Evolutionary conservation across 352 stramenopile species (phyloP), one percentile per base, ranked within the genome.

Genomic region (Globisporangium lucens): DNA sequence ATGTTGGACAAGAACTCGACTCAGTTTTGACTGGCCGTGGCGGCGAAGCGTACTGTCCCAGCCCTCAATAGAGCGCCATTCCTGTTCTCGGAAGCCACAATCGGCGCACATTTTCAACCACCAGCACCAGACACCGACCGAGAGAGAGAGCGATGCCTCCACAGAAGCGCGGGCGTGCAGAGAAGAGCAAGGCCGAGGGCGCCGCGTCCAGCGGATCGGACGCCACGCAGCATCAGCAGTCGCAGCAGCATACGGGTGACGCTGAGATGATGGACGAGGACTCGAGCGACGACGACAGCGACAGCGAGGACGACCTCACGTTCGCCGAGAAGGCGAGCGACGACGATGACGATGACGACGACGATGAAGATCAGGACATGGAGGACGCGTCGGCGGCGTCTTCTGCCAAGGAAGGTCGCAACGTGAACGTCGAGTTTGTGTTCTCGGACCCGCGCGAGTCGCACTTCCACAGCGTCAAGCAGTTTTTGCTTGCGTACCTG

Each of bases 391-490:
- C 58, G 8, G 62, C 65, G 10, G 63, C 69, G 2, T 17, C 67
- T 8, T 24, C 63, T 12, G 41, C 61, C 24, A 61, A 68, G 20
- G 51, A 66, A 12, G 56, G 56, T 4, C 68, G 77, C 56, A 79
- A 75, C 47, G 83, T 95, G 51, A 87, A 78, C 67, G 82, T 96
- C 29, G 85, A 94, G 33, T 96, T 96, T 60, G 76, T 94, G 27
- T 96, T 96, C 66, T 87, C 76, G 27, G 88, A 96, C 73, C 85
- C 87, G 33, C 79, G 80, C 29, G 86, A 96, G 61, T 69, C 70
- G 55, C 87, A 96, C 63, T 96, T 92, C 71, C 86, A 96, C 79
- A 93, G 83, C 59, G 83, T 96, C 47, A 93, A 93, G 72, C 88
- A 96, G 84, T 90, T 93, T 22, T 56, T 96, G 61, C 63, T 89